A percentile compares a stretch with the other conserved stretches of the same genome.
phyloP scores from a whole-genome alignment of 169 alveolate genomes.

The Cryptosporidium canis region DNA sequence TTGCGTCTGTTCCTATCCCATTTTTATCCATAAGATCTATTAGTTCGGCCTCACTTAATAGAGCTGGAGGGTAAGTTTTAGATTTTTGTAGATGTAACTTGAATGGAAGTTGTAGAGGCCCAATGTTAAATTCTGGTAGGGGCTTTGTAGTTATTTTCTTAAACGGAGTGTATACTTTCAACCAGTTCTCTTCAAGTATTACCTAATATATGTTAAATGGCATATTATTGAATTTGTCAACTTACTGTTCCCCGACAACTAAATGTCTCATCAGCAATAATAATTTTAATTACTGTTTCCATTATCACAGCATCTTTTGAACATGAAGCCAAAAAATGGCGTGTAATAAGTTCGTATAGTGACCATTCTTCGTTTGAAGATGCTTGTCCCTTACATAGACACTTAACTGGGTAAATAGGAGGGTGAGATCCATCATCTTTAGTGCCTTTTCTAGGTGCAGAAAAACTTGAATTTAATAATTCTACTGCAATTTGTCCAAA shows the following conservation, averaged over 20 bases:
- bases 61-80: slow-evolving; percentile 91
- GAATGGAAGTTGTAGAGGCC: slow-evolving; percentile 80
- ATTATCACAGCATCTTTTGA: slow-evolving; percentile 89
- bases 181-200: slow-evolving; percentile 44
- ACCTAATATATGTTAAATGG: not conserved
- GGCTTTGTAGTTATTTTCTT: slow-evolving; percentile 82
- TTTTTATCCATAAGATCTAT: slow-evolving; percentile 94
- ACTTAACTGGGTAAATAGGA: slow-evolving; percentile 99
- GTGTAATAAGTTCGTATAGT: slow-evolving; percentile 87
- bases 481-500: slow-evolving; percentile 92
- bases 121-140: slow-evolving; percentile 85
- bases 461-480: slow-evolving; percentile 75
- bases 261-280: slow-evolving; percentile 85
- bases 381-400: slow-evolving; percentile 80
- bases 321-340: slow-evolving; percentile 90
- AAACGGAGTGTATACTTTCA: slow-evolving; percentile 76
- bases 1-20: slow-evolving; percentile 99
- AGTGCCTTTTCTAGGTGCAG: slow-evolving; percentile 88
- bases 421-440: slow-evolving; percentile 99
- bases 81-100: slow-evolving; percentile 81
- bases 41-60: slow-evolving; percentile 93
- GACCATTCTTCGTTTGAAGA: slow-evolving; percentile 84
- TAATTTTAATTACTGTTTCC: slow-evolving; percentile 80
- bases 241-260: slow-evolving; percentile 81
- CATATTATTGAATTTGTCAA: not conserved